Percentiles rank a stretch among this genome's conserved stretches.
Conservation (phyloP, 1,284 basidiomycete species). For the Sphagnurus paluster region DNA sequence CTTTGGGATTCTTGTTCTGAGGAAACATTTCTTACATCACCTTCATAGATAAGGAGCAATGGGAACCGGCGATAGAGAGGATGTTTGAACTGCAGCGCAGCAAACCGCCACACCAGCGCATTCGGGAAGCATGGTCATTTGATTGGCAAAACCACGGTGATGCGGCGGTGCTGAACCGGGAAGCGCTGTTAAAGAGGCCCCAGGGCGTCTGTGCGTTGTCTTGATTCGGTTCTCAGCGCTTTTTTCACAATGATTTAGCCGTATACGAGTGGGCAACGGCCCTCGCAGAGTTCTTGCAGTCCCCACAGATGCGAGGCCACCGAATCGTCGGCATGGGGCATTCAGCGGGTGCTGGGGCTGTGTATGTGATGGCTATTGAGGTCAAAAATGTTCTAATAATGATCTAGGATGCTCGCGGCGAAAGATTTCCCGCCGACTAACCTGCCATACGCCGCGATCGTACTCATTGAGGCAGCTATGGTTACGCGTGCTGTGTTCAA, state of each 20-base stretch:
- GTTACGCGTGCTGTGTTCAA: slow-evolving; percentile 35
- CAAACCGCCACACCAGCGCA: slow-evolving; percentile 23
- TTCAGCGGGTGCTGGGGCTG: slow-evolving; percentile 41
- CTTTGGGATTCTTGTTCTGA: neutral
- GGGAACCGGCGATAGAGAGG: slow-evolving; percentile 41
- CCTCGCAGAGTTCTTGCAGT: slow-evolving; percentile 34
- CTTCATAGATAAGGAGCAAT: slow-evolving; percentile 49
- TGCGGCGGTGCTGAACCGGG: slow-evolving; percentile 43
- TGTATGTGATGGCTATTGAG: slow-evolving; percentile 28
- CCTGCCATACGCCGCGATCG: slow-evolving; percentile 30
- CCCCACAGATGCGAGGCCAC: slow-evolving; percentile 35
- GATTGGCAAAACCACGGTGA: slow-evolving; percentile 55
- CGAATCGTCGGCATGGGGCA: slow-evolving; percentile 43
- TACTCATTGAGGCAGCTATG: slow-evolving; percentile 43
- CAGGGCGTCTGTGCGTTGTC: slow-evolving; percentile 35
- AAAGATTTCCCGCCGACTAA: slow-evolving; percentile 24
- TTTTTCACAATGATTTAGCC: too few species aligned
- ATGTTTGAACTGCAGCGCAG: slow-evolving; percentile 35
- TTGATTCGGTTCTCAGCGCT: slow-evolving; percentile 28
- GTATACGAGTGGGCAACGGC: slow-evolving; percentile 40
- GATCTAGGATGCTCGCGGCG: slow-evolving; percentile 31
- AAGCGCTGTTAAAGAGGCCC: slow-evolving; percentile 30
- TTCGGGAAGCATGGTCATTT: slow-evolving; percentile 54
- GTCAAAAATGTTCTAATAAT: neutral
- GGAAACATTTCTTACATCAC: neutral